Evolutionary conservation across 371 early-diverging fungal genomes (phyloP), one percentile per base, ranked within the genome.

Genomic region (Nematocida major): DNA sequence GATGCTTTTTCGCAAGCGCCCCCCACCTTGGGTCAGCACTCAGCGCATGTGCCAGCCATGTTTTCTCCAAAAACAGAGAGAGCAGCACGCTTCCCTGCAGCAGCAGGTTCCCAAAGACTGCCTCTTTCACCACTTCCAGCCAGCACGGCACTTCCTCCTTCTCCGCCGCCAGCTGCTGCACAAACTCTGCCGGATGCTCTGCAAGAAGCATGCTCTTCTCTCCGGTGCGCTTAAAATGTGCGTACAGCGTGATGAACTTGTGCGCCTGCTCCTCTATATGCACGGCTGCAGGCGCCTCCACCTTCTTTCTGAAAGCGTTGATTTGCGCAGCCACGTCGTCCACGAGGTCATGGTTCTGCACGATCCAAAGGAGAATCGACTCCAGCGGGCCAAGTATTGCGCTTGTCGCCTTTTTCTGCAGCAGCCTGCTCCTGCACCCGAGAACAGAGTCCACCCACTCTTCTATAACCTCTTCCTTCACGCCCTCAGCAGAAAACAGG

Each of bases 221-320:
- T 36, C 63, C 70, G 36, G 70, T 69, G 34, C 48, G 40, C 43
- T 54, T 57, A 36, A 43, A 69, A 3, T 67, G 38, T 40, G 28
- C 28, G 32, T 67, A 67, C 9, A 51, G 34, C 15, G 50, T 47
- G 26, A 38, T 34, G 36, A 57, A 57, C 22, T 38, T 57, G 34
- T 57, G 26, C 2, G 34, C 13, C 15, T 34, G 15, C 15, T 57
- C 34, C 22, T 28, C 34, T 32, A 34, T 11, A 0, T 57, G 36
- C 5, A 13, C 34, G 38, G 13, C 0, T 11, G n/a, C 20, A 22
- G 28, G 0, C 24, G n/a, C 24, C n/a, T 15, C 11, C 24, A 28
- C 11, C 13, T 53, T 53, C 53, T 53, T 24, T 20, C 11, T 32
- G 34, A 57, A 57, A 0, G 7, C 28, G 18, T 57, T 38, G 11